phyloP scores from a whole-genome alignment of 106 monocot genomes.

The Platanthera zijinensis region DNA sequence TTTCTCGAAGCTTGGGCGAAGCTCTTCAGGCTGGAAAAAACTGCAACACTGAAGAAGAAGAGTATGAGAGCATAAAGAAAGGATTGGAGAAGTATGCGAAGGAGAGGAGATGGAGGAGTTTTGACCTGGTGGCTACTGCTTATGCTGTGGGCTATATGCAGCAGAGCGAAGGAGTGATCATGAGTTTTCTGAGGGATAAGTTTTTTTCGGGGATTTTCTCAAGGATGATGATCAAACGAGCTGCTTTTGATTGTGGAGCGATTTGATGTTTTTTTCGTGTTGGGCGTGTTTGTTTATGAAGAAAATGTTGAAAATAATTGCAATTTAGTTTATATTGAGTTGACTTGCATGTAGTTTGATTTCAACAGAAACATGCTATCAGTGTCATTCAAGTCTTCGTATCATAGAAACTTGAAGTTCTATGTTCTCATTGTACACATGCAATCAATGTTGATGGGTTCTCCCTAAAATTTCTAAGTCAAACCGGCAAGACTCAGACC shows the following conservation, averaged over 20 bases:
- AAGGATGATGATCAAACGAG: conserved; percentile 10
- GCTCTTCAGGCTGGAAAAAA: conserved; percentile 3
- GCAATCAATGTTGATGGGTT: too few relatives aligned
- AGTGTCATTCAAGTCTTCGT: too few relatives aligned
- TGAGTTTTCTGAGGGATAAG: conserved; percentile 53
- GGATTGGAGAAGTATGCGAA: conserved; percentile 45
- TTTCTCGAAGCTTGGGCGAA: conserved; percentile 40
- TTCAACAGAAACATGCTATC: too few relatives aligned
- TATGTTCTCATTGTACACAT: too few relatives aligned
- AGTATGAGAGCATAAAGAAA: conserved; percentile 18
- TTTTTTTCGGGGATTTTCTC: conserved; percentile 23
- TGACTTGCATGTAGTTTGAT: too few relatives aligned
- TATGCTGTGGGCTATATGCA: conserved; percentile 45
- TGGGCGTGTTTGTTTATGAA: too few relatives aligned
- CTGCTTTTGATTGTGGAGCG: conserved; percentile 41
- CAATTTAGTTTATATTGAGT: too few relatives aligned
- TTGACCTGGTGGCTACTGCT: conserved; percentile 34
- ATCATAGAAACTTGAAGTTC: too few relatives aligned
- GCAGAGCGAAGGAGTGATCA: conserved; percentile 19
- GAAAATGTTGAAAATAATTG: too few relatives aligned
- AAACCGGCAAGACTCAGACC: too few relatives aligned
- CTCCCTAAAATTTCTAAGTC: too few relatives aligned
- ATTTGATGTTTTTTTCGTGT: background rate
- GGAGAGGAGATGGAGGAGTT: conserved; percentile 66
- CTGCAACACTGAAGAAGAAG: background rate